Percentiles rank a stretch among this genome's conserved stretches.
Conservation (phyloP, 306 rosid genomes). For the Psophocarpus tetragonolobus region DNA sequence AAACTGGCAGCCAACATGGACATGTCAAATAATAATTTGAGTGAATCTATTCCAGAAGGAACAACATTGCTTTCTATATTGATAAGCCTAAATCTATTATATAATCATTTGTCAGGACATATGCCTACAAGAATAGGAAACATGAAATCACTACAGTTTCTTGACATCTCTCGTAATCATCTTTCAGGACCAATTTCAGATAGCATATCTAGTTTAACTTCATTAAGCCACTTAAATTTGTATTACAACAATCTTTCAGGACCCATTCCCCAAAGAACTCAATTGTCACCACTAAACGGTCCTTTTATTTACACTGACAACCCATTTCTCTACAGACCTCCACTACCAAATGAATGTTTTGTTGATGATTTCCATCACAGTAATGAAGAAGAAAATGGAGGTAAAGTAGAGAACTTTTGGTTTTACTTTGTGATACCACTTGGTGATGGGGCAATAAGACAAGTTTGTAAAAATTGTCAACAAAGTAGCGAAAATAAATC, state of each 20-base stretch:
- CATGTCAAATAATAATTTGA: conserved; percentile 21
- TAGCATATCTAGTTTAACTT: conserved; percentile 10
- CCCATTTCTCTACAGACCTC: conserved; percentile 28
- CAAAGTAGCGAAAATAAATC: too few species aligned
- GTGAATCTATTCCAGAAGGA: conserved; percentile 17
- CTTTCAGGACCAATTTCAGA: conserved; percentile 25
- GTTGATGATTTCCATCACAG: neutral
- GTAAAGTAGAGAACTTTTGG: neutral
- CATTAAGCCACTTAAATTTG: neutral
- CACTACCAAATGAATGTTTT: neutral
- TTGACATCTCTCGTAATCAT: conserved; percentile 17
- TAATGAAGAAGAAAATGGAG: neutral
- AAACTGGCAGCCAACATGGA: conserved; percentile 4
- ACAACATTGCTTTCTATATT: conserved; percentile 5
- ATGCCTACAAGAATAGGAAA: neutral
- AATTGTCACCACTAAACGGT: neutral
- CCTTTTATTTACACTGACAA: conserved; percentile 19
- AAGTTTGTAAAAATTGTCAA: too few species aligned
- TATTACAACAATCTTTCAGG: conserved; percentile 29
- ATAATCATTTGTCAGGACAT: conserved; percentile 8
- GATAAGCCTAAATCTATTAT: conserved; percentile 13
- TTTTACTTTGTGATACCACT: conserved; percentile 26
- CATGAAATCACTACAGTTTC: conserved; percentile 17
- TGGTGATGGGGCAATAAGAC: too few species aligned
- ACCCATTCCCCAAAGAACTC: conserved; percentile 2